Evolutionary conservation across 1,139 yeast genomes (phyloP).

Genomic region (Wickerhamomyces sp.): DNA sequence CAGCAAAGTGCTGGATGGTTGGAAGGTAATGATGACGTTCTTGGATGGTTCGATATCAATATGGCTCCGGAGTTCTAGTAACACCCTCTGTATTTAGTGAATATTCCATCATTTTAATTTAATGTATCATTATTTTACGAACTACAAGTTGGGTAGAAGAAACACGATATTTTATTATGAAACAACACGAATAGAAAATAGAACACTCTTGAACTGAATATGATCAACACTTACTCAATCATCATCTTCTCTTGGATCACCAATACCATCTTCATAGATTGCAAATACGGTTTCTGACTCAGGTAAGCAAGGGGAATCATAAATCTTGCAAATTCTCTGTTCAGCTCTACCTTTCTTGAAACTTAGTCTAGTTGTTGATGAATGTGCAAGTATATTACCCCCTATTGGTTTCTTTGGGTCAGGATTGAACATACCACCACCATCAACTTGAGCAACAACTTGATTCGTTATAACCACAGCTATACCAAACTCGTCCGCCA

Average conservation of each 20-base stretch:
- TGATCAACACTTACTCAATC: conserved; percentile 18
- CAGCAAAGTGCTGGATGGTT: conserved; percentile 87
- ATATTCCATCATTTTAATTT: no score
- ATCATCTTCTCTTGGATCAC: conserved; percentile 88
- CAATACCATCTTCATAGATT: conserved; percentile 93
- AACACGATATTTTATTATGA: background rate
- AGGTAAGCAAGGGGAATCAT: conserved; percentile 93
- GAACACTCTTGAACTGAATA: background rate
- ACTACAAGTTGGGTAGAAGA: background rate
- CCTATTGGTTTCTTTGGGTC: conserved; percentile 99
- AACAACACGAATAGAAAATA: background rate
- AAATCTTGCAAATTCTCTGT: conserved; percentile 88
- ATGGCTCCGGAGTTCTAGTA: conserved; percentile 51
- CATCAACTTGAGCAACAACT: conserved; percentile 98
- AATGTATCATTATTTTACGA: background rate
- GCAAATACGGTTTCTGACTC: conserved; percentile 95
- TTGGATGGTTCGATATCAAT: conserved; percentile 91
- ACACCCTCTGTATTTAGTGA: background rate
- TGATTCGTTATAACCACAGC: conserved; percentile 98
- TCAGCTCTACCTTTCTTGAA: conserved; percentile 90
- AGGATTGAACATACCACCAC: conserved; percentile 81
- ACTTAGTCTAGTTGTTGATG: conserved; percentile 88
- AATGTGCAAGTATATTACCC: conserved; percentile 96
- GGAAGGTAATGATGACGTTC: conserved; percentile 76
- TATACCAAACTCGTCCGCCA: conserved; percentile 97